A percentile compares a stretch with the other conserved stretches of the same genome.
These are phyloP conservation scores for Mortierella hygrophila DNA, from an alignment of 192 early-diverging fungal genomes.

Conservation along the genomic window DNA sequence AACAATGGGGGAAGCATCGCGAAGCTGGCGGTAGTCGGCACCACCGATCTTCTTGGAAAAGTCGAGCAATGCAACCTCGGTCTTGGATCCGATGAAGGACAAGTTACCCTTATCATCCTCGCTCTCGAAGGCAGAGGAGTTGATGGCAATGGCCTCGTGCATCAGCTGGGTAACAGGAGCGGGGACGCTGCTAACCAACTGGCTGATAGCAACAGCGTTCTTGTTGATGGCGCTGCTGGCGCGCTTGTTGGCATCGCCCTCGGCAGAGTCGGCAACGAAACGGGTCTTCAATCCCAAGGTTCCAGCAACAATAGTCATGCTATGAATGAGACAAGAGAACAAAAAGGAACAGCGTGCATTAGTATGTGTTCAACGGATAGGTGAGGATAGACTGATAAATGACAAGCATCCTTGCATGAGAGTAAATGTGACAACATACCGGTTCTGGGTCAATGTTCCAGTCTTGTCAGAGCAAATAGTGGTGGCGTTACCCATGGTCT, in stretches of 20 bases:
- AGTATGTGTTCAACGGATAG: background rate
- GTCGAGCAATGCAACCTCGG: constrained; percentile 90
- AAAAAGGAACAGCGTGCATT: background rate
- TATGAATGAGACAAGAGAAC: constrained; percentile 10
- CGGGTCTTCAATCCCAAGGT: constrained; percentile 66
- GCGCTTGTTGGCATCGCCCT: constrained; percentile 45
- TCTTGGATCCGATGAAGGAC: constrained; percentile 91
- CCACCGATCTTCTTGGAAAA: constrained; percentile 77
- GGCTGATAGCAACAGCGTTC: constrained; percentile 61
- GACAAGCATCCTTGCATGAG: background rate
- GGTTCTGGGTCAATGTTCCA: constrained; percentile 96
- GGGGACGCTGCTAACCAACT: constrained; percentile 62
- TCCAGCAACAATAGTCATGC: constrained; percentile 94
- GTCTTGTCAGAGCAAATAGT: constrained; percentile 99
- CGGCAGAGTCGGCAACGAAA: constrained; percentile 58
- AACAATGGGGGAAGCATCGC: constrained; percentile 68
- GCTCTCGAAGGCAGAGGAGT: constrained; percentile 81
- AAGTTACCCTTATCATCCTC: constrained; percentile 60
- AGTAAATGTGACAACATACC: constrained; percentile 25
- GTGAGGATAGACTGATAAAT: background rate
- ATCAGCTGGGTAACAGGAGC: constrained; percentile 62
- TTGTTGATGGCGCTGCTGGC: constrained; percentile 50
- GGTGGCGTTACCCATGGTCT: constrained; percentile 98
- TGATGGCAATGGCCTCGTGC: constrained; percentile 81
- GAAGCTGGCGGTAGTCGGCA: constrained; percentile 69